Conservation (phyloP, 768 basidiomycete genomes). For the Guyanaporus albipodus region DNA sequence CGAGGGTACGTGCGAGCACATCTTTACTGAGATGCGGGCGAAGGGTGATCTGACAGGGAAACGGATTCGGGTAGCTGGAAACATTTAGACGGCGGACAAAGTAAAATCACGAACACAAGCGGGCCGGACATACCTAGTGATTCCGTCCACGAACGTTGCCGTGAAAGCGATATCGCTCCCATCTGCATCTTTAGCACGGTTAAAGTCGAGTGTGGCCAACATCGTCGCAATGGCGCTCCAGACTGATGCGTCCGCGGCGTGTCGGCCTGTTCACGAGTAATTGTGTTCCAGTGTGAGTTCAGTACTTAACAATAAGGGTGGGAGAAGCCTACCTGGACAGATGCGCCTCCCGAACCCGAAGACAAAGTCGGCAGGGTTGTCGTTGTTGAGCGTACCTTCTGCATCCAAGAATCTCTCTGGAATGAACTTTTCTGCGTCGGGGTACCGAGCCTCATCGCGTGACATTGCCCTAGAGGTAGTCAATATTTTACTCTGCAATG, state of each 20-base stretch:
- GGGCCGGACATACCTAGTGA: too few species aligned
- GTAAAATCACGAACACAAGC: too few species aligned
- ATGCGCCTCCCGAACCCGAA: slow-evolving; percentile 17
- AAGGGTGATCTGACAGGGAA: too few species aligned
- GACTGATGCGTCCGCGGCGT: slow-evolving; percentile 1
- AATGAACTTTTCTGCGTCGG: slow-evolving; percentile 11
- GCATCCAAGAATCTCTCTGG: slow-evolving; percentile 13
- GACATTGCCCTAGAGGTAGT: slow-evolving; percentile 22
- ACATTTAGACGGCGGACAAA: too few species aligned
- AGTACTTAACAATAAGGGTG: too few species aligned
- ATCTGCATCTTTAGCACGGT: slow-evolving; percentile 6
- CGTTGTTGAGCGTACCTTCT: slow-evolving; percentile 7
- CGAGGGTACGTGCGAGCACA: too few species aligned
- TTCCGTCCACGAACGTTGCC: slow-evolving; percentile 1
- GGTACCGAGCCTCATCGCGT: slow-evolving; percentile 18
- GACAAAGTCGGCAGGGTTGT: slow-evolving; percentile 7
- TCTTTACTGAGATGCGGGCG: too few species aligned
- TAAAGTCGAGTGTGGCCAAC: slow-evolving; percentile 21
- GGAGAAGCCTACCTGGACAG: slow-evolving; percentile 17
- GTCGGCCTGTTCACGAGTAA: slow-evolving; percentile 9
- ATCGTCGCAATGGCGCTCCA: slow-evolving; percentile 17
- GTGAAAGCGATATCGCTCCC: slow-evolving; percentile 5
- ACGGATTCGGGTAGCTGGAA: too few species aligned
- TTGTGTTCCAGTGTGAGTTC: too few species aligned
- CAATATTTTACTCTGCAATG: too few species aligned